Conservation (phyloP, 495 filamentous ascomycete species). For the Aspergillus coremiiformis region DNA sequence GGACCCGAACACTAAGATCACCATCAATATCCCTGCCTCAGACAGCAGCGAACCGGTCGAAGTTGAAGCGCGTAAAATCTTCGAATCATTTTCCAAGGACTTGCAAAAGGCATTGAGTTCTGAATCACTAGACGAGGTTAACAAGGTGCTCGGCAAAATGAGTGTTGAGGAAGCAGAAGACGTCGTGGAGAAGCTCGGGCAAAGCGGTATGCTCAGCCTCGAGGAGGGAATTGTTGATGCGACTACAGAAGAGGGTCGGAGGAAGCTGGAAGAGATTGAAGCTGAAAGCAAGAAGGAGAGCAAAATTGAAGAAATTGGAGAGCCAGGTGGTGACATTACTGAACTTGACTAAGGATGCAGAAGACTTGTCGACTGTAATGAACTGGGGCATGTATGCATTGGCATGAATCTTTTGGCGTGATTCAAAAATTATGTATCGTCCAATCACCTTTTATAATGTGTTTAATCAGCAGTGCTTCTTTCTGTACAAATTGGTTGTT, state of each 20-base stretch:
- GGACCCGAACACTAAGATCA: conserved; percentile 86
- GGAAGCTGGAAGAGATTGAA: conserved; percentile 72
- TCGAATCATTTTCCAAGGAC: conserved; percentile 73
- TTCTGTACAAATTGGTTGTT: neutral
- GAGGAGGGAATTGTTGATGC: conserved; percentile 92
- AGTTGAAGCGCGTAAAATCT: conserved; percentile 62
- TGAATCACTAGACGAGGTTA: conserved; percentile 86
- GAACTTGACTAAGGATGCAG: conserved; percentile 32
- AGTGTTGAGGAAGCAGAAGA: conserved; percentile 88
- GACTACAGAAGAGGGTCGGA: conserved; percentile 83
- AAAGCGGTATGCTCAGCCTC: conserved; percentile 86
- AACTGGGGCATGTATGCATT: conserved; percentile 3
- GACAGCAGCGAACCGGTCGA: conserved; percentile 59
- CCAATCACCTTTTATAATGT: neutral
- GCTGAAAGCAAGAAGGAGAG: conserved; percentile 39
- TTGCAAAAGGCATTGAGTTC: conserved; percentile 75
- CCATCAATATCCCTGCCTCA: conserved; percentile 64
- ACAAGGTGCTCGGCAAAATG: conserved; percentile 93
- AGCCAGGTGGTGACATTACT: conserved; percentile 35
- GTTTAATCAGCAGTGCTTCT: neutral
- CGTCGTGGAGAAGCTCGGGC: conserved; percentile 72
- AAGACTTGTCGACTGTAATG: neutral
- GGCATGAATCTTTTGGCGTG: neutral
- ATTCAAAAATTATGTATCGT: neutral
- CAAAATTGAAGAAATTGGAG: conserved; percentile 27